Evolutionary conservation across 139 green algal genomes (phyloP).

Genomic region (Gonium pectorale): DNA sequence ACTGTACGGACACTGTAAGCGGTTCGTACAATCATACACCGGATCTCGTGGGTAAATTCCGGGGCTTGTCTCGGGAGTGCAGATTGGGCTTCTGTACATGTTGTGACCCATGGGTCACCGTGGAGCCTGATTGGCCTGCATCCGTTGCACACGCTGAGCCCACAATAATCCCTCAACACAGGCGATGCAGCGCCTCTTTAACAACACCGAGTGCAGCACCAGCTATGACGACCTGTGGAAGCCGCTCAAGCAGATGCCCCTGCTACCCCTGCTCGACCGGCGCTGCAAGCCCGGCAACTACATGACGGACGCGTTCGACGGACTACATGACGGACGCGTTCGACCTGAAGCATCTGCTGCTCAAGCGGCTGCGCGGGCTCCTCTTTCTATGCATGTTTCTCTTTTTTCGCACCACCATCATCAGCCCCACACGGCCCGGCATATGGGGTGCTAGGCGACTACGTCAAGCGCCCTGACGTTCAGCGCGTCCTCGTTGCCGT

Average conservation of each 20-base stretch:
- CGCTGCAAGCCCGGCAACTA: not conserved
- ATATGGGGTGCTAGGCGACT: not conserved
- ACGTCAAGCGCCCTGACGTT: not conserved
- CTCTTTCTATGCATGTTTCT: too few species aligned
- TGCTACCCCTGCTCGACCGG: not conserved
- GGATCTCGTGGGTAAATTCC: too few species aligned
- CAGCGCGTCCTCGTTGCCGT: not conserved
- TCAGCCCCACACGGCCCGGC: not conserved
- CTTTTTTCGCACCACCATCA: not conserved
- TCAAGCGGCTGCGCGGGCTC: too few species aligned
- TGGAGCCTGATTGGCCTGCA: too few species aligned
- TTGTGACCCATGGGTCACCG: not conserved
- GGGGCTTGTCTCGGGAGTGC: too few species aligned
- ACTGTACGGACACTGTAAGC: too few species aligned
- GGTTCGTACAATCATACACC: too few species aligned
- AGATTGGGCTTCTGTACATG: not conserved
- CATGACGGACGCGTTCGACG: not conserved
- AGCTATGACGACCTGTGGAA: too few species aligned
- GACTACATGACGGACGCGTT: not conserved
- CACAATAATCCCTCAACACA: too few species aligned
- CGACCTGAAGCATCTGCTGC: not conserved
- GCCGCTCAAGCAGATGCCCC: not conserved
- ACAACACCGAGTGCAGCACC: too few species aligned
- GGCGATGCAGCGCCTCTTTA: too few species aligned
- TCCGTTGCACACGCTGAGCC: too few species aligned